phyloP scores from a whole-genome alignment of 2,329 filamentous ascomycete genomes.

The Zymoseptoria ardabiliae region DNA sequence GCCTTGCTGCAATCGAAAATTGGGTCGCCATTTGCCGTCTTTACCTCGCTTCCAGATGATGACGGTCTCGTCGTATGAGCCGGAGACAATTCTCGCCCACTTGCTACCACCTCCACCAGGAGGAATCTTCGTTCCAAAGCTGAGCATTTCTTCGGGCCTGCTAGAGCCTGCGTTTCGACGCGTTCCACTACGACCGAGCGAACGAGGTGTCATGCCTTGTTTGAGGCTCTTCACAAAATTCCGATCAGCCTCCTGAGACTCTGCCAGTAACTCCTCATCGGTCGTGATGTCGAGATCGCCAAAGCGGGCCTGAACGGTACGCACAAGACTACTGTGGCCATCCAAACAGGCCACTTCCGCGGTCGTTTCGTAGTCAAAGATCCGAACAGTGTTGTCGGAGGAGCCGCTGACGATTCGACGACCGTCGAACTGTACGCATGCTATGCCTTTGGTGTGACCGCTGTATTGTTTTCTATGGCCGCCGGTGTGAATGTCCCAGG shows the following conservation, averaged over 20 bases:
- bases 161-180: slow-evolving; percentile 62
- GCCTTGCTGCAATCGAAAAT: slow-evolving; percentile 48
- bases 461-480: slow-evolving; percentile 64
- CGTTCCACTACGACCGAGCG: slow-evolving; percentile 1
- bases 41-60: slow-evolving; percentile 77
- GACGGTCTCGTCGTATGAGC: slow-evolving; percentile 91
- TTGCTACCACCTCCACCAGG: slow-evolving; percentile 83
- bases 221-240: slow-evolving; percentile 57
- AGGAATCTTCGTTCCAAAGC: slow-evolving; percentile 77
- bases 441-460: slow-evolving; percentile 90
- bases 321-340: slow-evolving; percentile 76
- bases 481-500: slow-evolving; percentile 85
- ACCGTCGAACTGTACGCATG: slow-evolving; percentile 94
- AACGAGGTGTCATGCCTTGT: slow-evolving; percentile 36
- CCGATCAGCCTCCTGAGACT: slow-evolving; percentile 65
- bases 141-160: slow-evolving; percentile 66
- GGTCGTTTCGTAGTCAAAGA: slow-evolving; percentile 80
- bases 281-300: slow-evolving; percentile 73
- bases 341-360: slow-evolving; percentile 83
- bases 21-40: slow-evolving; percentile 75
- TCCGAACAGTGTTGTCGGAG: slow-evolving; percentile 91
- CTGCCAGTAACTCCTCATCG: slow-evolving; percentile 62
- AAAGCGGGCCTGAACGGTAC: slow-evolving; percentile 91
- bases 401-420: slow-evolving; percentile 90
- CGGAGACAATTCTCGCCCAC: slow-evolving; percentile 92